Base-by-base conservation (phyloP, 2,329 filamentous ascomycete genomes). In the Scleromitrula shiraiana region DNA sequence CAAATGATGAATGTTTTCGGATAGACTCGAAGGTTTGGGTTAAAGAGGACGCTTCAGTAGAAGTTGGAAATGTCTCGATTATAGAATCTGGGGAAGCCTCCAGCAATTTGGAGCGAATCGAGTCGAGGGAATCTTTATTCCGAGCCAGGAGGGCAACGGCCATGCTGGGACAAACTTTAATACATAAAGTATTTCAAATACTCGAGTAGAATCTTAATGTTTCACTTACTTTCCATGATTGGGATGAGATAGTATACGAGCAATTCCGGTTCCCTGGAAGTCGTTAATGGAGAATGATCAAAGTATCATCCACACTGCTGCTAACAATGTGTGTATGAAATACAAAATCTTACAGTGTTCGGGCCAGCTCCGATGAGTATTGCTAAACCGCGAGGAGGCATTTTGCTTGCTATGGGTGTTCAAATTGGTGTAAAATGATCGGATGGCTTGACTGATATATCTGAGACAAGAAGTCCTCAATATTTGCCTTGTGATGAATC, bases 141-240 rank as follows among this genome's bases (percentile, higher is more conserved):
- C 75, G 69, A 7, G 75, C 73, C 37, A 78, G 67, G 7, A 78
- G 66, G 14, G 75, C 75, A 7, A 79, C 70, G 20, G 75, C 75
- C 39, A 77, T 66, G 57, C 37, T 40, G 37, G 3, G 9, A 4
- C n/a, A n/a, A n/a, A n/a, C n/a, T n/a, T n/a, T n/a, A n/a, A n/a
- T n/a, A n/a, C n/a, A n/a, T n/a, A n/a, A n/a, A n/a, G n/a, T n/a
- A n/a, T n/a, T n/a, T n/a, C n/a, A n/a, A n/a, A n/a, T n/a, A n/a
- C n/a, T n/a, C n/a, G n/a, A n/a, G n/a, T n/a, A n/a, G 37, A 22
- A 19, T 10, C 6, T 22, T 24, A 15, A 26, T 15, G 14, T 4
- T 40, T n/a, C 17, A 27, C 37, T 27, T 27, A 40, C 37, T 78
- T 78, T 27, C 75, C 75, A 24, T 76, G 70, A 0, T 65, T 63